phyloP scores from a whole-genome alignment of 2,329 filamentous ascomycete species.

The Neopestalotiopsis sp. region DNA sequence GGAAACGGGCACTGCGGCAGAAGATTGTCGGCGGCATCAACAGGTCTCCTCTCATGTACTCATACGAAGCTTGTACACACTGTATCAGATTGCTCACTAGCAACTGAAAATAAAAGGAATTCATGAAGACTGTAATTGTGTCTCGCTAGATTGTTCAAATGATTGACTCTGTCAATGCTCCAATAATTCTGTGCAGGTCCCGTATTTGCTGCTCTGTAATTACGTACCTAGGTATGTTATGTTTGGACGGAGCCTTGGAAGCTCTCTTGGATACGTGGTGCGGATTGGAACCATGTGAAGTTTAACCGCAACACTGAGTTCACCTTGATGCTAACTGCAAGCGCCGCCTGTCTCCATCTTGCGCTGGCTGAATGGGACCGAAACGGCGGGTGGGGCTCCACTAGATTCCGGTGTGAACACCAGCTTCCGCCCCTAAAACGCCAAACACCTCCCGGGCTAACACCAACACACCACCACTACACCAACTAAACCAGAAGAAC shows the following conservation, averaged over 20 bases:
- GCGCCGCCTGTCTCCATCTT: not conserved
- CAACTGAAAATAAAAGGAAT: not conserved
- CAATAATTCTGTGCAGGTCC: too few species aligned
- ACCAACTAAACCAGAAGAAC: not conserved
- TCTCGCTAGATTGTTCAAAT: too few species aligned
- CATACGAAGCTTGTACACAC: conserved; percentile 2
- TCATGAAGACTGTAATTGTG: too few species aligned
- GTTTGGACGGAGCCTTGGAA: too few species aligned
- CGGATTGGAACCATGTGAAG: too few species aligned
- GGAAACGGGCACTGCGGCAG: not conserved
- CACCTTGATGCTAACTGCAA: not conserved
- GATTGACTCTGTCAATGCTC: too few species aligned
- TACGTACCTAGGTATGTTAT: too few species aligned
- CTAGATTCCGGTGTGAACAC: conserved; percentile 10
- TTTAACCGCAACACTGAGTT: not conserved
- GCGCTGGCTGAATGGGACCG: not conserved
- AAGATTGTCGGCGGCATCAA: not conserved
- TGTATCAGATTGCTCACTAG: conserved; percentile 7
- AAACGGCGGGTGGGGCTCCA: not conserved
- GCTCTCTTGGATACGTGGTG: too few species aligned
- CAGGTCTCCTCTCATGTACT: conserved; percentile 18
- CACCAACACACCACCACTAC: conserved; percentile 2
- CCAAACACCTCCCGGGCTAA: conserved; percentile 4
- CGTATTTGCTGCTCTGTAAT: too few species aligned
- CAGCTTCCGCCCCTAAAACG: not conserved